These are phyloP conservation scores for Ceratocystis diversiconidia DNA, from an alignment of 2,329 filamentous ascomycete genomes.

Conservation along the genomic window DNA sequence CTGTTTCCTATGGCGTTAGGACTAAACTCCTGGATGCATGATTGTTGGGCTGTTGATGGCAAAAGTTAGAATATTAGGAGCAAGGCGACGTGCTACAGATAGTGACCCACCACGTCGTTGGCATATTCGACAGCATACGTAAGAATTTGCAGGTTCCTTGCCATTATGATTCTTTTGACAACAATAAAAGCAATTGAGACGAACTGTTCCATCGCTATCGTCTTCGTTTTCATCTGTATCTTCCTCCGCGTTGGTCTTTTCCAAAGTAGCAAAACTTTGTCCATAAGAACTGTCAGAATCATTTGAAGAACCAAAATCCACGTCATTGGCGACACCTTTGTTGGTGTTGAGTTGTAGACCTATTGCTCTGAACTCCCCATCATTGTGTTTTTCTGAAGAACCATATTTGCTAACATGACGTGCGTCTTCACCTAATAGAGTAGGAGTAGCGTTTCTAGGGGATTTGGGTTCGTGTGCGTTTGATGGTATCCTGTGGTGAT, in stretches of 20 bases:
- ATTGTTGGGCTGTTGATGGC: constrained; percentile 57
- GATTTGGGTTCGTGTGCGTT: not conserved
- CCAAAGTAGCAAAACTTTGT: constrained; percentile 40
- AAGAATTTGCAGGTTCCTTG: constrained; percentile 65
- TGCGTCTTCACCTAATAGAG: not conserved
- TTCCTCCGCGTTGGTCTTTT: constrained; percentile 44
- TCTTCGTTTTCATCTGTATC: constrained; percentile 43
- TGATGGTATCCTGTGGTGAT: constrained; percentile 20
- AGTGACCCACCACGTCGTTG: constrained; percentile 58
- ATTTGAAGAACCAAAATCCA: constrained; percentile 22
- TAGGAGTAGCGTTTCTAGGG: not conserved
- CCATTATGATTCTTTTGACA: constrained; percentile 74
- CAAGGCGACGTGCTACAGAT: constrained; percentile 21
- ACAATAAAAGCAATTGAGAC: constrained; percentile 54
- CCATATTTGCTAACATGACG: constrained; percentile 21
- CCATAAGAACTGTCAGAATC: constrained; percentile 22
- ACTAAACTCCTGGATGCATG: constrained; percentile 62
- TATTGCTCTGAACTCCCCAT: constrained; percentile 12
- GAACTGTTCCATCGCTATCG: constrained; percentile 40
- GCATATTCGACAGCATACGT: constrained; percentile 62
- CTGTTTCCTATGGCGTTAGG: constrained; percentile 26
- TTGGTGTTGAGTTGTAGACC: constrained; percentile 20
- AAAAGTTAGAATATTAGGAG: constrained; percentile 13
- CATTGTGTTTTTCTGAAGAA: constrained; percentile 19
- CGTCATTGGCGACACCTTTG: constrained; percentile 29